Percentiles rank a stretch among this genome's conserved stretches.
phyloP scores from a whole-genome alignment of 805 yeast species.

The Kuraishia borneana region DNA sequence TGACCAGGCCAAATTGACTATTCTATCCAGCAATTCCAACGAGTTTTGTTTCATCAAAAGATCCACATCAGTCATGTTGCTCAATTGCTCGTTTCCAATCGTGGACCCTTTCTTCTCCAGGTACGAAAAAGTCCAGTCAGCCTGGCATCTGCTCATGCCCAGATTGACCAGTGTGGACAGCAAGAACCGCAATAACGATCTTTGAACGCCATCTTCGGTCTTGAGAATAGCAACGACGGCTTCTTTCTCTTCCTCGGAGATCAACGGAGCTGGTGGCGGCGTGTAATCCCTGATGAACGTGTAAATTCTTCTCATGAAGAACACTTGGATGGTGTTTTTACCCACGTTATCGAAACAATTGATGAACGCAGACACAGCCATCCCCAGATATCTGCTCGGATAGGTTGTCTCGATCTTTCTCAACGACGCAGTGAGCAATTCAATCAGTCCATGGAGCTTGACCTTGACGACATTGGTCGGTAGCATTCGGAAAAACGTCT shows the following conservation, averaged over 20 bases:
- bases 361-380: constrained; percentile 50
- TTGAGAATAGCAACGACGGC: constrained; percentile 28
- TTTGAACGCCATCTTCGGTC: constrained; percentile 53
- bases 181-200: constrained; percentile 53
- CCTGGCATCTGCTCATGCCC: not conserved
- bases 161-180: constrained; percentile 22
- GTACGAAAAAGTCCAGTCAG: constrained; percentile 1
- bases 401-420: constrained; percentile 53
- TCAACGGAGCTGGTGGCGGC: constrained; percentile 25
- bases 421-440: constrained; percentile 48
- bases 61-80: not conserved
- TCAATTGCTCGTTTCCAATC: not conserved
- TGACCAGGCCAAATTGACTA: constrained; percentile 38
- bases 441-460: constrained; percentile 55
- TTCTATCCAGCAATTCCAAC: constrained; percentile 12
- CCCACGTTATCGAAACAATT: constrained; percentile 36
- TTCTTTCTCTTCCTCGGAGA: constrained; percentile 22
- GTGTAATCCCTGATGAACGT: constrained; percentile 48
- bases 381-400: constrained; percentile 72
- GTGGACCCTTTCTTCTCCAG: constrained; percentile 10
- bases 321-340: constrained; percentile 14
- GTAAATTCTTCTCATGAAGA: constrained; percentile 53
- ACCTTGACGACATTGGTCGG: constrained; percentile 29
- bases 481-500: constrained; percentile 2
- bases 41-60: constrained; percentile 5